Base-by-base conservation (phyloP, 2,329 filamentous ascomycete genomes). In the Aureobasidium namibiae region DNA sequence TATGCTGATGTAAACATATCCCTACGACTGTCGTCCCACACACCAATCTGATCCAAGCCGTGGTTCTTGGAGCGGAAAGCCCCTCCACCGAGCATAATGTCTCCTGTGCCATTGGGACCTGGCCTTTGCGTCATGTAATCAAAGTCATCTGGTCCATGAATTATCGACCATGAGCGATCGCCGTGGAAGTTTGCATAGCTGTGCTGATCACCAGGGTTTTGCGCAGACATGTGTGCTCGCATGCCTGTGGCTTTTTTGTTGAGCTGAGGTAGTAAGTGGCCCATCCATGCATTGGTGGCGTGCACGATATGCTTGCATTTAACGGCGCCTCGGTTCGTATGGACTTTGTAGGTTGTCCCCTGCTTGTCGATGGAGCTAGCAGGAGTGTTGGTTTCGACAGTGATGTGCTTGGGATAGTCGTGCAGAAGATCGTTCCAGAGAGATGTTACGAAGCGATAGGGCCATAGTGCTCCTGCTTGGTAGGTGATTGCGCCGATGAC, bases 371-470 rank as follows among this genome's bases (percentile, higher is more conserved):
- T 61, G 1, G 49, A 56, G 21, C 64, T 18, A 4, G 63, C 68
- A 13, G 68, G 63, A 0, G 67, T 70, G 31, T 69, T 61, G 23
- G 68, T 66, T 46, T 70, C 67, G 1, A 70, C 49, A 13, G 67
- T 69, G 1, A 67, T 34, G 10, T 59, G 41, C 3, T 24, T 10
- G 8, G 38, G 38, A 24, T 18, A 44, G 1, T 44, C 26, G 3
- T 24, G 11, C 2, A 44, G 10, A 5, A 54, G 50, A 6, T 16
- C 24, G n/a, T 44, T 34, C 50, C 50, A 44, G 18, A 54, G 6
- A 6, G 50, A 33, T 2, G 50, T 54, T 11, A 54, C 50, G 10
- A 54, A 33, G 8, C 50, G 16, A 44, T 54, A 54, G 10, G 50
- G 50, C 38, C 50, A 54, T 8, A 54, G 14, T 33, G 50, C 50